phyloP scores from a whole-genome alignment of 139 green algal genomes.

The Marvania coccoides region DNA sequence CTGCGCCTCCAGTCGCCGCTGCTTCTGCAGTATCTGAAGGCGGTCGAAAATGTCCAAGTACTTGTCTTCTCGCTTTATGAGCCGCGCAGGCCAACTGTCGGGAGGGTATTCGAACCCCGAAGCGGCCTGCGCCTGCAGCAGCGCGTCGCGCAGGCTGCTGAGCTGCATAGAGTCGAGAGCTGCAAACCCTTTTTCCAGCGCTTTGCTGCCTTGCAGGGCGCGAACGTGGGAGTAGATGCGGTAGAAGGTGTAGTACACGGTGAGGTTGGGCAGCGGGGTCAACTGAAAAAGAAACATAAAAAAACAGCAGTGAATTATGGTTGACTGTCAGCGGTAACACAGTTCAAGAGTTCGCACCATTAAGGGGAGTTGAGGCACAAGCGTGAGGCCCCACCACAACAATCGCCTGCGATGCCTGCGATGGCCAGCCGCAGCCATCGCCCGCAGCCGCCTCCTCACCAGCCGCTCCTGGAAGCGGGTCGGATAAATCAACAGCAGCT shows the following conservation, averaged over 20 bases:
- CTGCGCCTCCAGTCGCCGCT: background rate
- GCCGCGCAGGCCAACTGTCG: conserved; percentile 4
- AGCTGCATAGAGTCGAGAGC: conserved; percentile 28
- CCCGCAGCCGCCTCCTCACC: conserved; percentile 45
- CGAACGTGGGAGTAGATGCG: conserved; percentile 44
- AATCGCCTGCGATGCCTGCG: conserved; percentile 24
- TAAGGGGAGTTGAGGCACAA: conserved; percentile 31
- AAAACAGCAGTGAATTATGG: background rate
- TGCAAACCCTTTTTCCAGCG: conserved; percentile 13
- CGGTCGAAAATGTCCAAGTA: background rate
- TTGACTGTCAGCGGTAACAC: conserved; percentile 39
- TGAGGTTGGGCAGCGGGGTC: conserved; percentile 61
- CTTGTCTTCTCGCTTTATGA: conserved; percentile 16
- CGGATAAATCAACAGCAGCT: conserved; percentile 44
- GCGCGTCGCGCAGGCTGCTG: conserved; percentile 8
- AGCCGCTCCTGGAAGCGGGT: conserved; percentile 24
- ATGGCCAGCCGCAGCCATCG: conserved; percentile 22
- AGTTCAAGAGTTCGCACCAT: conserved; percentile 2
- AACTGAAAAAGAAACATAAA: background rate
- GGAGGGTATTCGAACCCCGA: background rate
- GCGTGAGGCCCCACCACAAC: conserved; percentile 15
- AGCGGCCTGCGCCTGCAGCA: conserved; percentile 4
- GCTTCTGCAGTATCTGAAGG: background rate
- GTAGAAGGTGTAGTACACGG: conserved; percentile 63
- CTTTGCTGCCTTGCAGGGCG: conserved; percentile 30